phyloP scores from a whole-genome alignment of 345 rosid genomes.

The Bruguiera parviflora region DNA sequence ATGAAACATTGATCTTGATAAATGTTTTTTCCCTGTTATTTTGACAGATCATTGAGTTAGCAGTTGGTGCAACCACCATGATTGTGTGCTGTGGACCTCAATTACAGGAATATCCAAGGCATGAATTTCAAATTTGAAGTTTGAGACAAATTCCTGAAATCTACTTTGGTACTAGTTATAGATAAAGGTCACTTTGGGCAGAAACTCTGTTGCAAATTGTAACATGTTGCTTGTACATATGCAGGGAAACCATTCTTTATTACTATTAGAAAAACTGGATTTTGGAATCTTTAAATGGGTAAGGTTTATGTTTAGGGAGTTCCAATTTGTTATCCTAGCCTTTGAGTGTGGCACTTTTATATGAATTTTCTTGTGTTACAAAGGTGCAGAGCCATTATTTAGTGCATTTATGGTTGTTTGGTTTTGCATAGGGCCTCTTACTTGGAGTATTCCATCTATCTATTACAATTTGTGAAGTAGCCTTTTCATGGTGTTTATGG shows the following conservation, averaged over 20 bases:
- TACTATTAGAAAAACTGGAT: conserved; percentile 69
- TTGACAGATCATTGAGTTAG: conserved; percentile 61
- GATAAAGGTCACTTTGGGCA: too few species aligned
- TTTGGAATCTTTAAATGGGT: conserved; percentile 98
- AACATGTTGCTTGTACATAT: conserved; percentile 19
- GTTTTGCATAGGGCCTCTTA: too few species aligned
- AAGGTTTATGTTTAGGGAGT: conserved; percentile 15
- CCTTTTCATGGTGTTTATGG: too few species aligned
- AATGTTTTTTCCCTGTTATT: conserved; percentile 2
- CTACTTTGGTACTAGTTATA: background rate
- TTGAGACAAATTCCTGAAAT: background rate
- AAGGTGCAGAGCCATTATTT: background rate
- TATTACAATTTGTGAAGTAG: too few species aligned
- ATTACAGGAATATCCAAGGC: conserved; percentile 55
- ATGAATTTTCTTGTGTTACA: background rate
- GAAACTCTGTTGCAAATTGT: background rate
- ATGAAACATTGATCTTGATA: background rate
- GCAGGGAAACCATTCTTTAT: conserved; percentile 84
- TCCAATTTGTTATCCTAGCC: background rate
- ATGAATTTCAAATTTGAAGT: background rate
- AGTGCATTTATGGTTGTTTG: background rate
- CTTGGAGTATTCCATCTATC: too few species aligned
- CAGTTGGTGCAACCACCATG: conserved; percentile 50
- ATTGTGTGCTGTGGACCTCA: conserved; percentile 48
- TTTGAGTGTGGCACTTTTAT: background rate